These are phyloP conservation scores for Kazachstania sp. DNA, from an alignment of 1,139 yeast species.

Conservation along the genomic window DNA sequence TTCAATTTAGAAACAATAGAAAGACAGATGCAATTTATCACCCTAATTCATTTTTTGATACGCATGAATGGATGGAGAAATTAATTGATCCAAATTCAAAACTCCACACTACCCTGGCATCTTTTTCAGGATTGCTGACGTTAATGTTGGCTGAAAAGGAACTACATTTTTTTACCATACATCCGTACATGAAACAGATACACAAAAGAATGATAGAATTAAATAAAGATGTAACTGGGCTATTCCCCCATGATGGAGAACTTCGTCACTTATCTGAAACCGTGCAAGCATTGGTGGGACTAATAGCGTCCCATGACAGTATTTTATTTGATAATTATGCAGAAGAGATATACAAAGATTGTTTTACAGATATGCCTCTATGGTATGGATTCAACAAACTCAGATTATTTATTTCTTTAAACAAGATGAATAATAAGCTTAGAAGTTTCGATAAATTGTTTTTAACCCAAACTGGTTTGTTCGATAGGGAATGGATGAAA, in stretches of 20 bases:
- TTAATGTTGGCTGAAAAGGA: conserved; percentile 49
- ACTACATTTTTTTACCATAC: conserved; percentile 32
- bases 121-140: conserved; percentile 47
- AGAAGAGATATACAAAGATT: conserved; percentile 36
- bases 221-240: conserved; percentile 8
- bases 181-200: conserved; percentile 32
- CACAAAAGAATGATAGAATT: conserved; percentile 8
- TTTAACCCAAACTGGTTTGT: conserved; percentile 27
- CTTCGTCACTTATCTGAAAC: conserved; percentile 10
- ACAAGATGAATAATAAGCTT: conserved; percentile 46
- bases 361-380: conserved; percentile 63
- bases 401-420: conserved; percentile 48
- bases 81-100: conserved; percentile 48
- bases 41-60: conserved; percentile 53
- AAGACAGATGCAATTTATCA: conserved; percentile 41
- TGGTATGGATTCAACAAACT: conserved; percentile 51
- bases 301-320: conserved; percentile 12
- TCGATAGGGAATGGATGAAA: conserved; percentile 36
- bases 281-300: conserved; percentile 9
- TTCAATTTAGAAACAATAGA: conserved; percentile 34
- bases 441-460: conserved; percentile 43
- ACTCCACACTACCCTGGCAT: conserved; percentile 49
- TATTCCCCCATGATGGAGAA: conserved; percentile 18
- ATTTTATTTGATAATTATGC: conserved; percentile 18
- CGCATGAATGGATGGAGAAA: conserved; percentile 47